A percentile compares a stretch with the other conserved stretches of the same genome.
These are phyloP conservation scores for Trichoderma semiorbis DNA, from an alignment of 2,329 filamentous ascomycete genomes.

Conservation along the genomic window DNA sequence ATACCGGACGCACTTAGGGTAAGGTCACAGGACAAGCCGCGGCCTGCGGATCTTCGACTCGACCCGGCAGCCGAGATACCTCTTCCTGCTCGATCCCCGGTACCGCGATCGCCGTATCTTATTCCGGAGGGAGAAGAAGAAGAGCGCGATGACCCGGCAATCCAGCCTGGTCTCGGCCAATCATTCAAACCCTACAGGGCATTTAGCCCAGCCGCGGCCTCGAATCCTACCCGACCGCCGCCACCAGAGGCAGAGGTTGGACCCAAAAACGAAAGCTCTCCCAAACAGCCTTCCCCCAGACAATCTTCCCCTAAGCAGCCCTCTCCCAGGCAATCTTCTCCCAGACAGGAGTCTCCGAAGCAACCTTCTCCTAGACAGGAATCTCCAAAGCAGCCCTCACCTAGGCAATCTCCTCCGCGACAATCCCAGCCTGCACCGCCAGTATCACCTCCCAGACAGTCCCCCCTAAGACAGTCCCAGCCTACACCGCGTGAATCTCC, in stretches of 20 bases:
- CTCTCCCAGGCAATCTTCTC: background rate
- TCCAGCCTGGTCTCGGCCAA: conserved; percentile 24
- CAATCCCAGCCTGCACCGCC: background rate
- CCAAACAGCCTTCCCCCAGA: conserved; percentile 2
- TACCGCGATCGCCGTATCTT: conserved; percentile 29
- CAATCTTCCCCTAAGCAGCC: background rate
- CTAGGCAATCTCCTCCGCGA: background rate
- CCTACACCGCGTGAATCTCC: background rate
- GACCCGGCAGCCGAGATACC: conserved; percentile 33
- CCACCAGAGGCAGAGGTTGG: conserved; percentile 5
- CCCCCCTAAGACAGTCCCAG: background rate
- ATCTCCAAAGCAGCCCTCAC: background rate
- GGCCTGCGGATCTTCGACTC: conserved; percentile 30
- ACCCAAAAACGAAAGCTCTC: conserved; percentile 20
- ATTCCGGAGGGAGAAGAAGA: conserved; percentile 24
- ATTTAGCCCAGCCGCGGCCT: conserved; percentile 11
- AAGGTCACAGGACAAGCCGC: conserved; percentile 44
- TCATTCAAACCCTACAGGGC: conserved; percentile 17
- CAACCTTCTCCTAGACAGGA: background rate
- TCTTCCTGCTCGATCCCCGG: conserved; percentile 25
- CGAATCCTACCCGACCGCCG: background rate
- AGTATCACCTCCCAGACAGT: background rate
- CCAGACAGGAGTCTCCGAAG: background rate
- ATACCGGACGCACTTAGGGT: conserved; percentile 46
- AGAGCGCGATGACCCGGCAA: conserved; percentile 24